Evolutionary conservation across 495 filamentous ascomycete species (phyloP).

Genomic region (Lindgomyces ingoldianus): DNA sequence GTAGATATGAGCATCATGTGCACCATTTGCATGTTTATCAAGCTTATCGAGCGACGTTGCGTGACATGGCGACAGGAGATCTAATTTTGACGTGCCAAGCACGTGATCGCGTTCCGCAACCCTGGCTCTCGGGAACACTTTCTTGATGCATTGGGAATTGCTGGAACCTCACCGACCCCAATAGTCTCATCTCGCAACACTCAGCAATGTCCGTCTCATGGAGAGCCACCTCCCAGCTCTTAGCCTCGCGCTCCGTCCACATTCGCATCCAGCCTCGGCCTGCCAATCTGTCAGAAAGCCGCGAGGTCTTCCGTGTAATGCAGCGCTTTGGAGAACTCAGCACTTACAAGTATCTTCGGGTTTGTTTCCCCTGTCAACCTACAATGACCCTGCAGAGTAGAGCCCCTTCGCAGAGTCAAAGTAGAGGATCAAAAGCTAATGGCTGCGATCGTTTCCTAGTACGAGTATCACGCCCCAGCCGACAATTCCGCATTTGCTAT

Average conservation of each 20-base stretch:
- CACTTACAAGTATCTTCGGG: conserved; percentile 71
- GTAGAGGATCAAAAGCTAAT: not conserved
- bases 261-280: conserved; percentile 67
- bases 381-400: not conserved
- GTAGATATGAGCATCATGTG: not conserved
- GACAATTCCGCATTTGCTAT: conserved; percentile 49
- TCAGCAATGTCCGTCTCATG: conserved; percentile 14
- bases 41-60: not conserved
- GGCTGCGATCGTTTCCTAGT: conserved; percentile 32
- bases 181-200: not conserved
- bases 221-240: conserved; percentile 17
- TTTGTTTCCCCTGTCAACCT: conserved; percentile 44
- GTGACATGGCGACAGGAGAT: not conserved
- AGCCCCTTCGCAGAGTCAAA: not conserved
- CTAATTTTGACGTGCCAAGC: too few relatives aligned
- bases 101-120: not conserved
- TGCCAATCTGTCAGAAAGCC: conserved; percentile 66
- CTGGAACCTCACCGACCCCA: not conserved
- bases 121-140: not conserved
- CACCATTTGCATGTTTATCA: not conserved
- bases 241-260: conserved; percentile 52
- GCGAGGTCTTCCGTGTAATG: conserved; percentile 68
- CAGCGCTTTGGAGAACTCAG: conserved; percentile 75
- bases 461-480: conserved; percentile 44
- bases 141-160: too few relatives aligned